Percentiles rank a stretch among this genome's conserved stretches.
These are phyloP conservation scores for Barnettozyma populi DNA, from an alignment of 805 yeast species.

Conservation along the genomic window DNA sequence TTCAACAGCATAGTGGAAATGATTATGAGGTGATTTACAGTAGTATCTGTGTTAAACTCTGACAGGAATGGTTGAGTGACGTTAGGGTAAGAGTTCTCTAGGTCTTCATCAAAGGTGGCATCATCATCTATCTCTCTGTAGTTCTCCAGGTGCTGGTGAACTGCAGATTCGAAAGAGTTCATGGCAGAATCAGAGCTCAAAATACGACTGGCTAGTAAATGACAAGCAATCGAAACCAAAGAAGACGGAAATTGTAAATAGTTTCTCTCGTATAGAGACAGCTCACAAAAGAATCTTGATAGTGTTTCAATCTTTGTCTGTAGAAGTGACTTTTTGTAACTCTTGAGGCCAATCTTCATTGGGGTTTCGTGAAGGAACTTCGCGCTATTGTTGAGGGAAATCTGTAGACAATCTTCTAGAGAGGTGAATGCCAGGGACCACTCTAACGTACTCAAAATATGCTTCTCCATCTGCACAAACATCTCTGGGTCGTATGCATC, in stretches of 20 bases:
- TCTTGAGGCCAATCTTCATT: constrained; percentile 14
- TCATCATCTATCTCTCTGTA: constrained; percentile 19
- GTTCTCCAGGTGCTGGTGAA: constrained; percentile 8
- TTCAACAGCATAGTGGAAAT: constrained; percentile 15
- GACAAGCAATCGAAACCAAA: constrained; percentile 43
- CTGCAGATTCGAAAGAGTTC: constrained; percentile 16
- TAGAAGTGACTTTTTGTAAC: constrained; percentile 11
- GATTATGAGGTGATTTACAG: constrained; percentile 13
- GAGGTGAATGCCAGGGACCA: constrained; percentile 42
- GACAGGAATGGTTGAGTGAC: constrained; percentile 22
- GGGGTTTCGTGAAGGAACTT: constrained; percentile 17
- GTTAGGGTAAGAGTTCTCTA: constrained; percentile 22
- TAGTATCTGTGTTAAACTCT: constrained; percentile 17
- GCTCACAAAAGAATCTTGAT: constrained; percentile 48
- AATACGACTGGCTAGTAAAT: constrained; percentile 46
- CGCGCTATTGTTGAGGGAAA: constrained; percentile 13
- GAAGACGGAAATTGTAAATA: constrained; percentile 42
- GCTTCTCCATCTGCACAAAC: constrained; percentile 77
- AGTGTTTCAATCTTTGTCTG: constrained; percentile 21
- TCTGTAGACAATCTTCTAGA: constrained; percentile 25
- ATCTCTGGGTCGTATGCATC: constrained; percentile 54
- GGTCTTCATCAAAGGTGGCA: constrained; percentile 22
- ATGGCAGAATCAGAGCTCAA: constrained; percentile 28
- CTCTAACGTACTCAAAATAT: constrained; percentile 61
- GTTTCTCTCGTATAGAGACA: constrained; percentile 44